Evolutionary conservation across 2,329 filamentous ascomycete species (phyloP).

Genomic region (Gaeumannomyces sp.): DNA sequence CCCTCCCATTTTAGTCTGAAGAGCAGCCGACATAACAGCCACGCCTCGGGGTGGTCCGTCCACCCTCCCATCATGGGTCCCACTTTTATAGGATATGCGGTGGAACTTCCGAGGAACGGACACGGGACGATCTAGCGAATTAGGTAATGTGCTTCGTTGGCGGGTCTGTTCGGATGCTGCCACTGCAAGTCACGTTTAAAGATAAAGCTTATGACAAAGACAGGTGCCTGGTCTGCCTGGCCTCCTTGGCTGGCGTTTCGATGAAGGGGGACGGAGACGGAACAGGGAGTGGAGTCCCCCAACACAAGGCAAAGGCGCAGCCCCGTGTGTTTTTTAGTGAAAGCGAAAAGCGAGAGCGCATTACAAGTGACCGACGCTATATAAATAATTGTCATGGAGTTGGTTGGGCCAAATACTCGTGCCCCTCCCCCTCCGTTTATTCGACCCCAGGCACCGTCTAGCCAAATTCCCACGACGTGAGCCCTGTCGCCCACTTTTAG

Average conservation of each 20-base stretch:
- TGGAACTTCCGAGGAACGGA: constrained; percentile 6
- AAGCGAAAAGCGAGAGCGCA: background rate
- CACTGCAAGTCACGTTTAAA: constrained; percentile 7
- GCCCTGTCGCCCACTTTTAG: too few species aligned
- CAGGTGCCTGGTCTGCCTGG: background rate
- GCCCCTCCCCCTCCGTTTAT: too few species aligned
- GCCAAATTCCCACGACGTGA: too few species aligned
- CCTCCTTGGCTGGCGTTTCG: background rate
- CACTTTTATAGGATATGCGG: constrained; percentile 2
- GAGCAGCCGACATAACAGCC: constrained; percentile 1
- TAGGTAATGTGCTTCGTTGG: constrained; percentile 1
- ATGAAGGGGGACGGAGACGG: background rate
- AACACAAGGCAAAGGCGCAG: background rate
- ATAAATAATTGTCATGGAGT: too few species aligned
- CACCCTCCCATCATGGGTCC: background rate
- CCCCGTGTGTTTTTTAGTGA: background rate
- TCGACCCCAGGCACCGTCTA: too few species aligned
- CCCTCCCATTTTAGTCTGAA: constrained; percentile 9
- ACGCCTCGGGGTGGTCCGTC: background rate
- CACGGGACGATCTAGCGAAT: constrained; percentile 6
- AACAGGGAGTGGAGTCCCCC: background rate
- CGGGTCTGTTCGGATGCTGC: constrained; percentile 1
- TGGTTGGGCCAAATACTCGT: too few species aligned
- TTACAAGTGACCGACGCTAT: too few species aligned
- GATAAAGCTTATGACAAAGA: constrained; percentile 2